These are phyloP conservation scores for Persicaria maculosa DNA, from an alignment of 148 eudicot species.

Conservation along the genomic window DNA sequence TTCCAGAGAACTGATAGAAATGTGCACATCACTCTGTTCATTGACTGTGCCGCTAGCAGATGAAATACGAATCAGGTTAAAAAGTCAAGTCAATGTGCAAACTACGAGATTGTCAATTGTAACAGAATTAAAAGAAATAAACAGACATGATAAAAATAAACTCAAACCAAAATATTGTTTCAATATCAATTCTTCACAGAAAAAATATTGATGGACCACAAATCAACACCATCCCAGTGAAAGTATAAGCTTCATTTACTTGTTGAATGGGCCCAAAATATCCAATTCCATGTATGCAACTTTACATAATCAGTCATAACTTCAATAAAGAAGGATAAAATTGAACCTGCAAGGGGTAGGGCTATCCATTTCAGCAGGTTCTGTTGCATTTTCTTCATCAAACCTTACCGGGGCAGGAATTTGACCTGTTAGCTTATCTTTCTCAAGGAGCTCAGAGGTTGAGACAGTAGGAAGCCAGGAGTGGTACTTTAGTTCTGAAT, in stretches of 20 bases:
- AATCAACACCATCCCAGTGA: background rate
- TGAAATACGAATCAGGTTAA: background rate
- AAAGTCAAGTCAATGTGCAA: background rate
- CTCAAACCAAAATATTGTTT: background rate
- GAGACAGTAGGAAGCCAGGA: conserved; percentile 27
- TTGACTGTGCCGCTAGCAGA: conserved; percentile 22
- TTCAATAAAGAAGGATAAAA: background rate
- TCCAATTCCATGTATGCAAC: conserved; percentile 2
- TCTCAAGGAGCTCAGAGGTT: conserved; percentile 59
- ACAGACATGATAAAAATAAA: background rate
- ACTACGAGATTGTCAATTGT: no score
- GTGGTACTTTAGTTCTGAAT: conserved; percentile 13
- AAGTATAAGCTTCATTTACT: background rate
- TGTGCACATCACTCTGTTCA: conserved; percentile 14
- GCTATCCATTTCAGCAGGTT: conserved; percentile 19
- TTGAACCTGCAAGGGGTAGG: conserved; percentile 43
- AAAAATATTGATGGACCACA: background rate
- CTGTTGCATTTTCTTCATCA: conserved; percentile 23
- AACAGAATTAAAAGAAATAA: background rate
- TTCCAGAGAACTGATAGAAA: conserved; percentile 18
- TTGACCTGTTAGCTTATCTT: conserved; percentile 38
- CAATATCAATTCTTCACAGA: background rate
- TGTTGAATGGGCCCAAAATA: background rate
- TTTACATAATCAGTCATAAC: background rate
- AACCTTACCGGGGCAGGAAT: conserved; percentile 25